These are phyloP conservation scores for Carpinus viminea DNA, from an alignment of 306 rosid species.

Conservation along the genomic window DNA sequence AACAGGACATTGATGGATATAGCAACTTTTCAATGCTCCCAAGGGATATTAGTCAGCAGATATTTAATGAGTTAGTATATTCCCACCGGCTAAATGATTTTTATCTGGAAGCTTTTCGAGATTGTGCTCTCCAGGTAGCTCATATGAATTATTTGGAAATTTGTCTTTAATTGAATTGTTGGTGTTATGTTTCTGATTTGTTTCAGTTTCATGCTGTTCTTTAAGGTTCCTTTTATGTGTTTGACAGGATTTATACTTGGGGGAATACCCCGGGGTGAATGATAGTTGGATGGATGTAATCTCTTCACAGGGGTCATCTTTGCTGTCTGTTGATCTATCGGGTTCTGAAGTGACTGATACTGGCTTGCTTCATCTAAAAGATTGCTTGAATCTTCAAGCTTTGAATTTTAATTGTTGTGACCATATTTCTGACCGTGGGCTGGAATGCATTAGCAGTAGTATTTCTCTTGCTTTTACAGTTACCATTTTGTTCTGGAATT, in stretches of 20 bases:
- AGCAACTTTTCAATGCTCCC: constrained; percentile 64
- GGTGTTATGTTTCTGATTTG: constrained; percentile 10
- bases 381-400: constrained; percentile 68
- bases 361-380: constrained; percentile 68
- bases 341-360: constrained; percentile 78
- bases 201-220: constrained; percentile 28
- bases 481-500: not conserved
- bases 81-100: constrained; percentile 46
- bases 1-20: constrained; percentile 70
- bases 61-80: constrained; percentile 72
- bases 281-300: constrained; percentile 89
- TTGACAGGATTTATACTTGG: constrained; percentile 80
- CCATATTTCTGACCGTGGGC: constrained; percentile 79
- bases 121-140: constrained; percentile 93
- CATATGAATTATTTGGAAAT: not conserved
- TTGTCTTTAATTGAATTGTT: constrained; percentile 1
- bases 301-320: constrained; percentile 84
- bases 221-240: constrained; percentile 10
- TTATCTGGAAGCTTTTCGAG: constrained; percentile 65
- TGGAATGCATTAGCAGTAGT: constrained; percentile 66
- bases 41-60: constrained; percentile 85
- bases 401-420: constrained; percentile 78
- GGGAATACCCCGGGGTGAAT: constrained; percentile 70
- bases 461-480: constrained; percentile 14
- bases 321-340: constrained; percentile 84